Evolutionary conservation across 352 stramenopile genomes (phyloP).

Genomic region (Poterioochromonas sp.): DNA sequence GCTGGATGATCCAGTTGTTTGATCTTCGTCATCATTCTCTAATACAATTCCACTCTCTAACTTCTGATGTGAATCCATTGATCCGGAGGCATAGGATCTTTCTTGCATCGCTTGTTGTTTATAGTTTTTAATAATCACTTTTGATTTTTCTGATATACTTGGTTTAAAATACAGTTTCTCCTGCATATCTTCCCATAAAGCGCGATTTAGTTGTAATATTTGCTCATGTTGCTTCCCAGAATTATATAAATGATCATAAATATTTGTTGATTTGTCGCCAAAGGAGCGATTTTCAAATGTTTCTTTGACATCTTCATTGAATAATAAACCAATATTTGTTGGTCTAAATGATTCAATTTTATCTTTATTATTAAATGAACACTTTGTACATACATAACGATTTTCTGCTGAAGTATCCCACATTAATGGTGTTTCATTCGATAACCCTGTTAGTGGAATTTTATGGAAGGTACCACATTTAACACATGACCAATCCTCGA

Average conservation of each 20-base stretch:
- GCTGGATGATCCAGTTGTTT: too few relatives aligned
- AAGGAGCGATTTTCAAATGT: background rate
- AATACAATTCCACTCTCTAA: too few relatives aligned
- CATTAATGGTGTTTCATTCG: too few relatives aligned
- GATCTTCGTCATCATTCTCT: too few relatives aligned
- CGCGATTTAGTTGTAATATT: constrained; percentile 6
- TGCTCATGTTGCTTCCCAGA: background rate
- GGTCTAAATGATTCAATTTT: background rate
- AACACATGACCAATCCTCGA: background rate
- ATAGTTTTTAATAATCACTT: background rate
- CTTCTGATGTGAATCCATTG: too few relatives aligned
- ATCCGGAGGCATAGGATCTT: too few relatives aligned
- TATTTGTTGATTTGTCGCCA: background rate
- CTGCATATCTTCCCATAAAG: constrained; percentile 11
- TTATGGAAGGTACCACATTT: constrained; percentile 7
- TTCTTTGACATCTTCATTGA: background rate
- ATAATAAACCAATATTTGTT: constrained; percentile 13
- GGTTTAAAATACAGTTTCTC: background rate
- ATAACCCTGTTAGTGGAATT: background rate
- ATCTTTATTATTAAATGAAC: background rate
- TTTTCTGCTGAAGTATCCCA: background rate
- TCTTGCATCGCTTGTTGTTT: background rate
- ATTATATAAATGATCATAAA: background rate
- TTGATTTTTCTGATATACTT: background rate
- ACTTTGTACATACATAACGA: background rate